Evolutionary conservation across 2,329 filamentous ascomycete genomes (phyloP).

Genomic region (Furcasterigmium furcatum): DNA sequence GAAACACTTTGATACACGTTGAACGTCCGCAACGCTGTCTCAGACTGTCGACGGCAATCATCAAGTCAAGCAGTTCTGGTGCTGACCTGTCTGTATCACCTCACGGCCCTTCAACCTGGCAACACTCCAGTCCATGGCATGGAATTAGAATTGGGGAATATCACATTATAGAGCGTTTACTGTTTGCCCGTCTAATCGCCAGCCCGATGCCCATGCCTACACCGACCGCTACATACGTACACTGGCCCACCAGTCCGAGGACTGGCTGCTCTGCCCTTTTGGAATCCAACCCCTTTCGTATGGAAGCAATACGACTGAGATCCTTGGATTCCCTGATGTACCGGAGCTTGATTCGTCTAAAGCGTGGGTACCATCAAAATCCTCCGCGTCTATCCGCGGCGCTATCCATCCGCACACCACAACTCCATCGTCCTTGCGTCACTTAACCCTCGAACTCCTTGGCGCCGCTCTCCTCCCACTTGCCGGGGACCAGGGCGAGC

Average conservation of each 20-base stretch:
- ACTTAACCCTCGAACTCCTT: slow-evolving; percentile 58
- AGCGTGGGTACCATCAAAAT: neutral
- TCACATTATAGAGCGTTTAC: slow-evolving; percentile 16
- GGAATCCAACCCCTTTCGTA: neutral
- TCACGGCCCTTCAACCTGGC: no score
- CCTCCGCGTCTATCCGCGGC: neutral
- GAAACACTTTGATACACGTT: no score
- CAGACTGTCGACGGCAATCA: no score
- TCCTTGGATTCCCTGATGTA: neutral
- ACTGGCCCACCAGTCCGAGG: slow-evolving; percentile 8
- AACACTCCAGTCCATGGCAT: no score
- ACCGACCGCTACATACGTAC: slow-evolving; percentile 14
- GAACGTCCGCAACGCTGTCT: no score
- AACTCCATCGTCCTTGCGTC: neutral
- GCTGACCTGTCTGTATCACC: no score
- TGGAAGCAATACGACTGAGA: neutral
- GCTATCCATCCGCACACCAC: neutral
- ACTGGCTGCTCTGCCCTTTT: neutral
- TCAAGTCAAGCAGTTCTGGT: no score
- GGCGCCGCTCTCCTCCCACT: slow-evolving; percentile 58
- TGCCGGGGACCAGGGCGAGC: slow-evolving; percentile 71
- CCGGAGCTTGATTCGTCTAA: neutral
- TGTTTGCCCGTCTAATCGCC: slow-evolving; percentile 15
- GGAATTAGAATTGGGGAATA: slow-evolving; percentile 5
- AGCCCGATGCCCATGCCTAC: slow-evolving; percentile 6